Evolutionary conservation across 139 green algal species (phyloP), one percentile per base, ranked within the genome.

Genomic region (Chlamydomonas schloesseri): DNA sequence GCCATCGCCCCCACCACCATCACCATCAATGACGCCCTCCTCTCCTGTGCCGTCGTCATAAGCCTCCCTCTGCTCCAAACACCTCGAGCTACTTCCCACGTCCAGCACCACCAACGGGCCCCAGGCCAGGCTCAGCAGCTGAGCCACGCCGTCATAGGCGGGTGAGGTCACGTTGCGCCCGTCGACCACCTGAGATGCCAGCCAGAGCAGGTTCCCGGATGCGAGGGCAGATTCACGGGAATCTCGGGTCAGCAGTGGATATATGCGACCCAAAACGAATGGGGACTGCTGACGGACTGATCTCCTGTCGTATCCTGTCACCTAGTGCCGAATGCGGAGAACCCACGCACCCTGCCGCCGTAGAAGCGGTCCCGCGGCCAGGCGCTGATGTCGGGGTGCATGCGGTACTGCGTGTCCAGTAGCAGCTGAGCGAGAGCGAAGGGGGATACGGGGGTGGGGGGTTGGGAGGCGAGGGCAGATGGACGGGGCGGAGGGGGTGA

Each of bases 331-430:
- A n/a, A n/a, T n/a, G n/a, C n/a, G n/a, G n/a, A n/a, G n/a, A n/a
- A n/a, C n/a, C n/a, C n/a, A n/a, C n/a, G n/a, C 58, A 97, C 83
- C 55, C 68, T 64, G 31, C 86, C 90, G 11, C 86, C 36, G 81
- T 98, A 98, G 86, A 98, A 98, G 18, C 89, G 36, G 26, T 68
- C 20, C 21, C 84, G 92, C 3, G 94, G 94, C 81, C 95, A 97
- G 46, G 29, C 9, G 57, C 88, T 88, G 81, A 97, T 96, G 55
- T 77, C 67, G 1, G 95, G 94, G 68, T 96, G 91, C 95, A 97
- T 97, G 42, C 95, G 89, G 88, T 97, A 98, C 88, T 97, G 95
- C 58, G 83, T 80, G 50, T 90, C 42, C 71, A 89, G 88, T 46
- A 95, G 73, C 64, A 89, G 65, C 69, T 89, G 90, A 21, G n/a